phyloP scores from a whole-genome alignment of 495 filamentous ascomycete species.

The Amphirosellinia nigrospora region DNA sequence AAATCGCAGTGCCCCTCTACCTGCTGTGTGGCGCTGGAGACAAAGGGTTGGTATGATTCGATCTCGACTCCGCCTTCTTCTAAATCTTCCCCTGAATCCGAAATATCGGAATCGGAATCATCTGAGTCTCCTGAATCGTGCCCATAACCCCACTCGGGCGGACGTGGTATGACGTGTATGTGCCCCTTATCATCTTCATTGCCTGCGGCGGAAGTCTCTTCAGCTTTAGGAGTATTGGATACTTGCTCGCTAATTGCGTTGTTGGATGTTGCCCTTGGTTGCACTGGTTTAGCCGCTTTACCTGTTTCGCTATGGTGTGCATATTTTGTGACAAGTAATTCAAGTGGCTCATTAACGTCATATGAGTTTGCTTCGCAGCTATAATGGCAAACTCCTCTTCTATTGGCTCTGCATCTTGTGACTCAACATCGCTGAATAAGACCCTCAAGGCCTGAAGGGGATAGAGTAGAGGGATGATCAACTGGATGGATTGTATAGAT shows the following conservation, averaged over 20 bases:
- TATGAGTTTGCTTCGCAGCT: slow-evolving; percentile 59
- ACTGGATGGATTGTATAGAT: slow-evolving; percentile 65
- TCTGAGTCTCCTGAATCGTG: slow-evolving; percentile 54
- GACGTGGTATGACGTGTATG: slow-evolving; percentile 77
- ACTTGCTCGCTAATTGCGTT: neutral
- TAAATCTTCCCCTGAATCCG: slow-evolving; percentile 46
- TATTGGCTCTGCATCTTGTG: slow-evolving; percentile 64
- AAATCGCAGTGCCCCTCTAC: slow-evolving; percentile 74
- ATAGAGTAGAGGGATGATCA: slow-evolving; percentile 76
- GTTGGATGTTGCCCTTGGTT: neutral
- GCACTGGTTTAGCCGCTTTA: slow-evolving; percentile 15
- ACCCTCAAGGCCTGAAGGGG: slow-evolving; percentile 73
- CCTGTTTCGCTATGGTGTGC: slow-evolving; percentile 67
- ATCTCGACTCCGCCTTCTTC: slow-evolving; percentile 48
- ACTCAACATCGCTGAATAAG: slow-evolving; percentile 66
- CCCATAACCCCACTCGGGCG: slow-evolving; percentile 76
- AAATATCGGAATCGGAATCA: slow-evolving; percentile 44
- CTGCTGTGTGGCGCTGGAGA: slow-evolving; percentile 49
- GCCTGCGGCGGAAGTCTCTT: slow-evolving; percentile 19
- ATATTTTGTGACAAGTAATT: slow-evolving; percentile 82
- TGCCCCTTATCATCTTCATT: slow-evolving; percentile 62
- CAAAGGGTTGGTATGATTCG: slow-evolving; percentile 47
- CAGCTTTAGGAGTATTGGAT: slow-evolving; percentile 3
- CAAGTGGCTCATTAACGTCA: slow-evolving; percentile 73
- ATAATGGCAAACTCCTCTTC: slow-evolving; percentile 70